These are phyloP conservation scores for Sporisorium scitamineum DNA, from an alignment of 1,284 basidiomycete genomes.

Conservation along the genomic window DNA sequence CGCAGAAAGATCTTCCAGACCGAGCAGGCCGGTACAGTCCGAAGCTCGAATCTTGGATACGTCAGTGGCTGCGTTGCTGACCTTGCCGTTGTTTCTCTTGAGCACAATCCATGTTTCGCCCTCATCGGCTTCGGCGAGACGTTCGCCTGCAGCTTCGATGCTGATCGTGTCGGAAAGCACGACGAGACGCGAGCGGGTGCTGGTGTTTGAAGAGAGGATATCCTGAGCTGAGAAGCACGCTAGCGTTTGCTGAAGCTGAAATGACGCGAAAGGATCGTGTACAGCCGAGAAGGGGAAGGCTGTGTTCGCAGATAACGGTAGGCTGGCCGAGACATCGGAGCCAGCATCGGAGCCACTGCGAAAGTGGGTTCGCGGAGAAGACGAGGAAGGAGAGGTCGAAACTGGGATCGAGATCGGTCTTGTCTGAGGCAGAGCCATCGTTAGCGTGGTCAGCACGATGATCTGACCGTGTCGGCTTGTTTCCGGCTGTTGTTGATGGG, in stretches of 20 bases:
- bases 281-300: slow-evolving; percentile 10
- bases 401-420: slow-evolving; percentile 36
- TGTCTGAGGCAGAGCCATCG: slow-evolving; percentile 31
- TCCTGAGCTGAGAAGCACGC: slow-evolving; percentile 27
- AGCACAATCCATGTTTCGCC: slow-evolving; percentile 41
- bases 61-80: neutral
- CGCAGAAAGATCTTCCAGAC: slow-evolving; percentile 39
- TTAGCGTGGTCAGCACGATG: neutral
- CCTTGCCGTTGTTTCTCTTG: neutral
- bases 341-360: slow-evolving; percentile 29
- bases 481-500: neutral
- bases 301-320: slow-evolving; percentile 3
- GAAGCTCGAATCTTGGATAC: slow-evolving; percentile 23
- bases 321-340: slow-evolving; percentile 32
- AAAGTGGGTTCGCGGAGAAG: slow-evolving; percentile 24
- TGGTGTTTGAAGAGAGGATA: slow-evolving; percentile 22
- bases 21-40: slow-evolving; percentile 34
- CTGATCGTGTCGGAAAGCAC: slow-evolving; percentile 18
- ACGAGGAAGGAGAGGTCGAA: slow-evolving; percentile 13
- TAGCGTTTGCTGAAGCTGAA: slow-evolving; percentile 21
- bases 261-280: slow-evolving; percentile 26
- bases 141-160: slow-evolving; percentile 43
- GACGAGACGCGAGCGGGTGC: slow-evolving; percentile 21
- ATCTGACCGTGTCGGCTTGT: neutral
- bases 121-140: slow-evolving; percentile 21